Conservation (phyloP, 2,329 filamentous ascomycete genomes). For the Aspergillus hiratsukae region DNA sequence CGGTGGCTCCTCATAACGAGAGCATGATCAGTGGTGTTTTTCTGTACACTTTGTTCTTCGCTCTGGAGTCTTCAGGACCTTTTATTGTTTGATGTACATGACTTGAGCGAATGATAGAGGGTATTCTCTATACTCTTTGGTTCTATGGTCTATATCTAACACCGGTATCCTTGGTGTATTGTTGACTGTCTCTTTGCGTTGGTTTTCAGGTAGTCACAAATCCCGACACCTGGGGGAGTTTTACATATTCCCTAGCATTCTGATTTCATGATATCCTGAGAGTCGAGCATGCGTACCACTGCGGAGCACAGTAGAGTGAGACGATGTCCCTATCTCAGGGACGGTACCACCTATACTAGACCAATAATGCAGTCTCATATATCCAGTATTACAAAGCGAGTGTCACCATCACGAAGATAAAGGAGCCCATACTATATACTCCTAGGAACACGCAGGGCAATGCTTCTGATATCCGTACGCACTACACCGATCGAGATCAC, state of each 20-base stretch:
- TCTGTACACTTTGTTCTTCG: constrained; percentile 10
- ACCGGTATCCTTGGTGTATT: not conserved
- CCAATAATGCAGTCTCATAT: too few relatives aligned
- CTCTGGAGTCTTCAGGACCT: not conserved
- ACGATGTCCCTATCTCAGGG: too few relatives aligned
- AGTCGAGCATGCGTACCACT: not conserved
- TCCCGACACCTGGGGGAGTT: not conserved
- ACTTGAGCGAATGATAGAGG: not conserved
- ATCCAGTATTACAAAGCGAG: too few relatives aligned
- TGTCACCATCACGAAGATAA: too few relatives aligned
- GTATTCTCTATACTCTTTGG: not conserved
- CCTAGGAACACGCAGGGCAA: too few relatives aligned
- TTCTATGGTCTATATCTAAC: not conserved
- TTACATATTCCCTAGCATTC: not conserved
- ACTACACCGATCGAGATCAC: too few relatives aligned
- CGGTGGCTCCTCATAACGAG: constrained; percentile 11
- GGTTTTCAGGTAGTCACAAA: not conserved
- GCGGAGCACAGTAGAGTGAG: too few relatives aligned
- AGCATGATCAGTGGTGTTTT: constrained; percentile 8
- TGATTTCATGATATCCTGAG: not conserved
- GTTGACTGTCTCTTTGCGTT: not conserved
- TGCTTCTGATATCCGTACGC: too few relatives aligned
- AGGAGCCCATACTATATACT: too few relatives aligned
- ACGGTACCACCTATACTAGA: too few relatives aligned
- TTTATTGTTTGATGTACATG: constrained; percentile 1